phyloP scores from a whole-genome alignment of 2,329 filamentous ascomycete genomes.

The Fulvia fulva region DNA sequence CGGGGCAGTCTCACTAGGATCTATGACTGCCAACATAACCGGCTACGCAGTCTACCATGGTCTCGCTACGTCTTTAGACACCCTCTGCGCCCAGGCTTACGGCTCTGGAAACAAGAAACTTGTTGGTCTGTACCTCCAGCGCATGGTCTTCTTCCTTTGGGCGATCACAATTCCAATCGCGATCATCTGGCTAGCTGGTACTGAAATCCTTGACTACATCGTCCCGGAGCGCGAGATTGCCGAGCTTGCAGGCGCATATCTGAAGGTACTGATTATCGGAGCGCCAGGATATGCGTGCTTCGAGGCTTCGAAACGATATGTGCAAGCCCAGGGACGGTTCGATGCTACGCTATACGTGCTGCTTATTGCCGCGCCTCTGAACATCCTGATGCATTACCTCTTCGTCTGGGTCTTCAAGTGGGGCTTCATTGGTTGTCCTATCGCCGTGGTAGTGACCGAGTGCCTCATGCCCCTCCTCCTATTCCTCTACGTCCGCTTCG shows the following conservation, averaged over 20 bases:
- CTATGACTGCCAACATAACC: slow-evolving; percentile 49
- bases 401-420: slow-evolving; percentile 64
- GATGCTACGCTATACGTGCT: slow-evolving; percentile 78
- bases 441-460: slow-evolving; percentile 72
- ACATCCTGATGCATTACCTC: slow-evolving; percentile 74
- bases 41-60: slow-evolving; percentile 51
- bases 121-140: slow-evolving; percentile 77
- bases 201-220: slow-evolving; percentile 58
- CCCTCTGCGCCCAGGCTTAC: slow-evolving; percentile 88
- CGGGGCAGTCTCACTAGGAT: slow-evolving; percentile 46
- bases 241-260: slow-evolving; percentile 66
- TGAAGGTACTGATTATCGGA: slow-evolving; percentile 65
- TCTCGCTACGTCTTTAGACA: slow-evolving; percentile 86
- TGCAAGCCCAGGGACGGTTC: slow-evolving; percentile 87
- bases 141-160: slow-evolving; percentile 76
- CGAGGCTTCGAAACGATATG: slow-evolving; percentile 76
- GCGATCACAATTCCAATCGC: slow-evolving; percentile 68
- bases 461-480: slow-evolving; percentile 69
- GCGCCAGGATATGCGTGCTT: slow-evolving; percentile 73
- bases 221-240: slow-evolving; percentile 71
- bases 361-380: slow-evolving; percentile 75
- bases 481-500: slow-evolving; percentile 67
- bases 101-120: slow-evolving; percentile 86
- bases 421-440: slow-evolving; percentile 75
- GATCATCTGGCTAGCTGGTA: slow-evolving; percentile 66